Base-by-base conservation (phyloP, 2,329 filamentous ascomycete species). In the Trichoderma atroviride region DNA sequence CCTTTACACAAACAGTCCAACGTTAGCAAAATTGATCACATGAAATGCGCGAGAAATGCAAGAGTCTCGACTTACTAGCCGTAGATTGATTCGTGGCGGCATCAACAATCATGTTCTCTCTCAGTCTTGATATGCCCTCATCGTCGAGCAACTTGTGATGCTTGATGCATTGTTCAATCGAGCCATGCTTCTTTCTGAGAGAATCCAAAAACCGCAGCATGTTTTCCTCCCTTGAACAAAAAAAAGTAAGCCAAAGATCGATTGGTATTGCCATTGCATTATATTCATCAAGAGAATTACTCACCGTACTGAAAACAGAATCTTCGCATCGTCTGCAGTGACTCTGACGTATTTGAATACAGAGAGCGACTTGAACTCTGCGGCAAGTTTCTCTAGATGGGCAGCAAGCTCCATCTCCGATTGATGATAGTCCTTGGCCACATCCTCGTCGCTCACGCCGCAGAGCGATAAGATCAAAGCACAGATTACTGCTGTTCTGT, bases 401-500 rank as follows among this genome's bases (percentile, higher is more conserved):
- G 33, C 74, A 4, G 81, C 81, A 10, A 93, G 79, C 0, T 91
- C 91, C 1, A 82, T 73, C 61, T 92, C 88, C 0, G 90, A 92
- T 14, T 92, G 80, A 29, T 84, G 81, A 76, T 93, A 94, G 77
- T 94, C 92, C 13, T 85, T 78, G 0, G 89, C 90, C 16, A 92
- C 84, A 4, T 79, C 76, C 31, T 86, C 81, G 71, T 88, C 84
- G 2, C 83, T 78, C 0, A 92, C 89, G 5, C 89, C 89, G 9
- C 88, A 88, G 31, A 92, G 82, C 31, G 85, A 80, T 47, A 93
- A 82, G 11, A 94, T 76, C 52, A 94, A 74, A 5, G 90, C 91
- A 62, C 88, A 86, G 60, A 93, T 80, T 5, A 94, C 84, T 2
- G 92, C 92, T 0, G 92, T 94, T 55, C 91, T 84, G 77, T 94